Base-by-base conservation (phyloP, 2,329 filamentous ascomycete genomes). In the Madurella mycetomatis region DNA sequence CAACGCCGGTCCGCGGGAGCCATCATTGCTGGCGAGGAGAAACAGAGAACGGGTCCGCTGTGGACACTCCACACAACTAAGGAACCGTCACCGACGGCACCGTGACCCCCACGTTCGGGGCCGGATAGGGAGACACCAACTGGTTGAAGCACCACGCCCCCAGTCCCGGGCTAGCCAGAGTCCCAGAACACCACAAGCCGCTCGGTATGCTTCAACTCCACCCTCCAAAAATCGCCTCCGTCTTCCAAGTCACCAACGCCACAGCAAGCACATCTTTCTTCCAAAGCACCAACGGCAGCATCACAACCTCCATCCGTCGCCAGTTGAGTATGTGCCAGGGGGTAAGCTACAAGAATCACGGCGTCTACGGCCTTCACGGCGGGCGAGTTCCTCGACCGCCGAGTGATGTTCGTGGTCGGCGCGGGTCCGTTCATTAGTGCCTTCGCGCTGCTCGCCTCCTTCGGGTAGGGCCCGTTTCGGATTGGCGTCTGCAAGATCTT, bases 241-340 rank as follows among this genome's bases (percentile, higher is more conserved):
- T 88, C 15, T 66, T 84, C 16, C 84, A 83, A 40, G 81, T 83
- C 9, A 88, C 85, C 1, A 81, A 87, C 72, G 83, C 84, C 1
- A 84, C 86, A 43, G 83, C 80, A 3, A 83, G 84, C 63, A 77
- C 76, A 9, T 78, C 79, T 4, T 83, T 88, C 60, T 71, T 85
- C 30, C 73, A 74, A 8, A 85, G 84, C 12, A 73, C 77, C 4
- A 76, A 81, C 4, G 77, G 83, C 2, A 84, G 86, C 55, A 82
- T 86, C 56, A 83, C 82, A 1, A 80, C 80, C 0, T 80, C 80
- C 48, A 83, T 86, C 46, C 82, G 78, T 1, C 65, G 68, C 13
- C 81, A 85, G 56, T 67, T 87, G 51, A 64, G 73, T 44, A 87
- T 88, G 84, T 81, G 77, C 2, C 81, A 80, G 45, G 80, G 83